Evolutionary conservation across 1,139 yeast species (phyloP).

Genomic region (Sugiyamaella neomexicana): DNA sequence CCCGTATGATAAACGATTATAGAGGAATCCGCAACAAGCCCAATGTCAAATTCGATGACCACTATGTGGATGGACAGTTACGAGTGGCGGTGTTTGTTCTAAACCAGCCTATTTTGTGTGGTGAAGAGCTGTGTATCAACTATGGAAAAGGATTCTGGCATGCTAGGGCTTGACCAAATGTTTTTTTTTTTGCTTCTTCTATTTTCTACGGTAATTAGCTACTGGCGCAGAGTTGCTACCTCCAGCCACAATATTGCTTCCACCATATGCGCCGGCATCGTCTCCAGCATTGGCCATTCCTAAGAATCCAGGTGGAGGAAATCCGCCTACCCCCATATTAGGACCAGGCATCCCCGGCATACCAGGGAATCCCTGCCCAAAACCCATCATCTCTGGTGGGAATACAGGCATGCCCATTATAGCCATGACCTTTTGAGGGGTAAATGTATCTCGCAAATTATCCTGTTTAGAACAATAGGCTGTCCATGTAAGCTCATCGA

Average conservation of each 20-base stretch:
- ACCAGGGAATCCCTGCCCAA: constrained; percentile 23
- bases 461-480: constrained; percentile 91
- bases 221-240: constrained; percentile 1
- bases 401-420: constrained; percentile 34
- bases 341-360: constrained; percentile 39
- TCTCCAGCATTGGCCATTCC: constrained; percentile 7
- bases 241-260: constrained; percentile 14
- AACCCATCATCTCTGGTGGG: constrained; percentile 30
- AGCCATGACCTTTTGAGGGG: constrained; percentile 51
- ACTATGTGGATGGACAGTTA: constrained; percentile 28
- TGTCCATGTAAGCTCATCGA: constrained; percentile 95
- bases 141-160: constrained; percentile 37
- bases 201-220: constrained; percentile 9
- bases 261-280: constrained; percentile 12
- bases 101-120: constrained; percentile 27
- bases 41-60: constrained; percentile 34
- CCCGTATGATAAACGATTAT: constrained; percentile 37
- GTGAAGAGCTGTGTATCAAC: constrained; percentile 33
- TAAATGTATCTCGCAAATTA: constrained; percentile 72
- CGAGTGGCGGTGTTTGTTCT: constrained; percentile 32
- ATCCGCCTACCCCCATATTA: constrained; percentile 33
- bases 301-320: constrained; percentile 15
- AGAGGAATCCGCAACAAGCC: constrained; percentile 33
- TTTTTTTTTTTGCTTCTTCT: background rate
- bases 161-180: constrained; percentile 5